Conservation (phyloP, 768 basidiomycete genomes). For the Naganishia vishniacii region DNA sequence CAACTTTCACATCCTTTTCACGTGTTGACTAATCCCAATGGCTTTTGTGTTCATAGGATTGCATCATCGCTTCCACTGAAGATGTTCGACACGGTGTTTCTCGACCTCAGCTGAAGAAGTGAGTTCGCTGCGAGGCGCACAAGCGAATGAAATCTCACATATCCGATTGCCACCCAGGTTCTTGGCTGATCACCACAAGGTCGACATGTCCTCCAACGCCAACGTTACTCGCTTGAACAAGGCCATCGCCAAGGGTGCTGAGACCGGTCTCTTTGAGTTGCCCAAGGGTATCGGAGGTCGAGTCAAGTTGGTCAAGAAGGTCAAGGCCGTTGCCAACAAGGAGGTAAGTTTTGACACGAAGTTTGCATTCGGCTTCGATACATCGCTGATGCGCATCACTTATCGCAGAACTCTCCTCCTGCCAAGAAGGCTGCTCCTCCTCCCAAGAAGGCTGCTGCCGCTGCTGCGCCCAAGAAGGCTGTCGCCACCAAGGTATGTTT, state of each 20-base stretch:
- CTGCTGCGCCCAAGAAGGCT: slow-evolving; percentile 39
- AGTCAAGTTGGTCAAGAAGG: slow-evolving; percentile 47
- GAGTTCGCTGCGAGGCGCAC: too few relatives aligned
- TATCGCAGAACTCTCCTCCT: slow-evolving; percentile 48
- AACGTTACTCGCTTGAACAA: slow-evolving; percentile 72
- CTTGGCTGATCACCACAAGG: slow-evolving; percentile 74
- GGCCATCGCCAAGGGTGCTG: slow-evolving; percentile 73
- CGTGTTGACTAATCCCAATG: background rate
- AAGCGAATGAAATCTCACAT: too few relatives aligned
- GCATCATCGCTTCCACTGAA: slow-evolving; percentile 62
- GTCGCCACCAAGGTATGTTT: slow-evolving; percentile 26
- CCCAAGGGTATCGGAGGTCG: slow-evolving; percentile 67
- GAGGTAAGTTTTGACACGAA: slow-evolving; percentile 54
- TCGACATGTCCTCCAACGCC: slow-evolving; percentile 68
- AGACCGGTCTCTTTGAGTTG: slow-evolving; percentile 74
- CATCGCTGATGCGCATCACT: background rate
- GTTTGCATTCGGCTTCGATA: background rate
- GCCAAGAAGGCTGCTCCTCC: slow-evolving; percentile 46
- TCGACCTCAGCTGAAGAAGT: slow-evolving; percentile 74
- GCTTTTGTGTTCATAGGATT: slow-evolving; percentile 56
- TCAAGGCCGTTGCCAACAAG: slow-evolving; percentile 51
- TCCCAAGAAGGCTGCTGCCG: slow-evolving; percentile 31
- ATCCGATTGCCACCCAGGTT: slow-evolving; percentile 54
- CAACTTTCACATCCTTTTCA: background rate
- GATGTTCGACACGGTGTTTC: slow-evolving; percentile 70